These are phyloP conservation scores for Penicillium chermesinum DNA, from an alignment of 495 filamentous ascomycete genomes.

Conservation along the genomic window DNA sequence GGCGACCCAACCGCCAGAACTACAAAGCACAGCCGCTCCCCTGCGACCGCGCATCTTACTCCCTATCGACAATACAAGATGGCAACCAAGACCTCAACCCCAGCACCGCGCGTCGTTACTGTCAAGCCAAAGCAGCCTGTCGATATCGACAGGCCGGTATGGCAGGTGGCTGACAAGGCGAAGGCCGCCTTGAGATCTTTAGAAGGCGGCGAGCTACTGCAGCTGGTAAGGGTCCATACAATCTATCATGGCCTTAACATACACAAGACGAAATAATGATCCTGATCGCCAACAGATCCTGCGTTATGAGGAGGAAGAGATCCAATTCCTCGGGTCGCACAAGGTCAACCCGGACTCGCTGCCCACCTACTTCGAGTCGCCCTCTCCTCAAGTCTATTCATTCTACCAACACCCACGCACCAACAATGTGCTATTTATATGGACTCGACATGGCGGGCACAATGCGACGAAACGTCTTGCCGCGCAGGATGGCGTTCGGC, in stretches of 20 bases:
- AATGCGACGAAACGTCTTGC: neutral
- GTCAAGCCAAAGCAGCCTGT: neutral
- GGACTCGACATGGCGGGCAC: neutral
- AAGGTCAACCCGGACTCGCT: neutral
- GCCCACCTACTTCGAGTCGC: neutral
- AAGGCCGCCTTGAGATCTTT: neutral
- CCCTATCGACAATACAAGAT: neutral
- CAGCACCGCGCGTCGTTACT: neutral
- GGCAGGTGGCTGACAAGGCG: neutral
- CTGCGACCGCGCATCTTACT: neutral
- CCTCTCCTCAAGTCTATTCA: neutral
- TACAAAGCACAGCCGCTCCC: neutral
- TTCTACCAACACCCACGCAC: neutral
- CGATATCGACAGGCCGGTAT: neutral
- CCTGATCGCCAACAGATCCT: neutral
- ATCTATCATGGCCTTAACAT: too few relatives aligned
- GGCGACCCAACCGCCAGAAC: neutral
- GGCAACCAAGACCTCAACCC: neutral
- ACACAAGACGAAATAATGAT: neutral
- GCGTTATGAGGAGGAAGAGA: neutral
- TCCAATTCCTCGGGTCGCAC: neutral
- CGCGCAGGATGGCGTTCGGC: neutral
- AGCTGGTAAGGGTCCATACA: neutral
- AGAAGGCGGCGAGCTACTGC: neutral
- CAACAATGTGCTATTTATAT: neutral